Base-by-base conservation (phyloP, 192 early-diverging fungal genomes). In the Coemansia sp. region DNA sequence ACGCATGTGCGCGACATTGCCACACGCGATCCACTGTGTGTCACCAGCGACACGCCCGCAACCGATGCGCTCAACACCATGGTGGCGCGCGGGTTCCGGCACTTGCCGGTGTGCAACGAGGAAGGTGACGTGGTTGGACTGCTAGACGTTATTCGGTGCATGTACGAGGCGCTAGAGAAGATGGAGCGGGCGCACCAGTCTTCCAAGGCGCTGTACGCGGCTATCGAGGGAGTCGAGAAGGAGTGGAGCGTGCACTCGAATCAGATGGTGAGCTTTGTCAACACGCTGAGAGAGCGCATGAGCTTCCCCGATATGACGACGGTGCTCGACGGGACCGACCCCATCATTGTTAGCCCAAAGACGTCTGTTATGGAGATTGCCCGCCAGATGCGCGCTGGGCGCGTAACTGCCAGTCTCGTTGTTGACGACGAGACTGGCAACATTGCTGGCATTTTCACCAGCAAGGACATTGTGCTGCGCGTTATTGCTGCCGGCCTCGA, bases 381-480 rank as follows among this genome's bases (percentile, higher is more conserved):
- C 21, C 82, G 87, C 48, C 70, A 87, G 72, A 93, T 93, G 92
- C 89, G 88, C 48, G 85, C 85, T 24, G 77, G 78, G 62, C 90
- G 87, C 44, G 89, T 90, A 40, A 93, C 92, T 2, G 90, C 93
- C 59, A 88, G 89, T 3, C 79, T 93, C 63, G 89, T 94, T 16
- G 88, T 91, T 39, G 89, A 92, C 64, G 88, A 88, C 40, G 78
- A 82, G 5, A 59, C 66, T 6, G 87, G 84, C 21, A 82, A 74
- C 46, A 85, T 97, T 53, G 89, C 92, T 10, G 95, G 95, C 63
- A 97, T 97, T 64, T 95, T 97, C 75, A 97, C 95, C 19, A 92
- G 90, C 77, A 94, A 92, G 73, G 93, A 94, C 75, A 87, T 94
- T 59, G 93, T 94, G 42, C 87, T 95, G 54, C 89, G 93, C 63